These are phyloP conservation scores for Heliamphora exappendiculata DNA, from an alignment of 148 eudicot species.

Conservation along the genomic window DNA sequence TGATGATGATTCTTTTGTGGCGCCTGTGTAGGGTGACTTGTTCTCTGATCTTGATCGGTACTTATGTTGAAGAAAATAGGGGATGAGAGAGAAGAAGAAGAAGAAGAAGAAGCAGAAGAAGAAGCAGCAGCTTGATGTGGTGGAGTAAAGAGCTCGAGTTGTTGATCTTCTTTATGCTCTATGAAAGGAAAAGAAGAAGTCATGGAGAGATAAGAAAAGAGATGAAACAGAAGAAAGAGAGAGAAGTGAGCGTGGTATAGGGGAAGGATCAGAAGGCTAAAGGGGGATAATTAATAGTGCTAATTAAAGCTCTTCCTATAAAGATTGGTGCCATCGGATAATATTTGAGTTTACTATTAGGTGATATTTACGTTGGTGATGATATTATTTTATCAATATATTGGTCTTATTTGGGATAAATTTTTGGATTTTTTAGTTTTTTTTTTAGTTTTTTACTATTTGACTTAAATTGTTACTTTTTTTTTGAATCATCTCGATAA, in stretches of 20 bases:
- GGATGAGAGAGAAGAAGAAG: conserved; percentile 8
- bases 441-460: no score
- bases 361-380: no score
- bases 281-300: not conserved
- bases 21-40: conserved; percentile 5
- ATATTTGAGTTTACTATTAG: no score
- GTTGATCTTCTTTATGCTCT: conserved; percentile 14
- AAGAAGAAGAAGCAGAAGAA: no score
- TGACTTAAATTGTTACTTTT: no score
- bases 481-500: no score
- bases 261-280: not conserved
- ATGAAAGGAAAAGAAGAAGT: conserved; percentile 1
- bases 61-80: conserved; percentile 12
- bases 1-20: not conserved
- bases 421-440: no score
- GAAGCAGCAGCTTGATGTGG: conserved; percentile 5
- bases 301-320: not conserved
- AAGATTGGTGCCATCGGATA: no score
- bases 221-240: not conserved
- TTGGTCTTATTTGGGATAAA: no score
- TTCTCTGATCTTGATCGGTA: conserved; percentile 12
- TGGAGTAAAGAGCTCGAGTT: conserved; percentile 2
- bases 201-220: conserved; percentile 4
- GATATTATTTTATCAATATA: no score
- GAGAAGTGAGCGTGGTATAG: not conserved